Conservation (phyloP, 352 stramenopile genomes). For the Stephanocyclus meneghinianus region DNA sequence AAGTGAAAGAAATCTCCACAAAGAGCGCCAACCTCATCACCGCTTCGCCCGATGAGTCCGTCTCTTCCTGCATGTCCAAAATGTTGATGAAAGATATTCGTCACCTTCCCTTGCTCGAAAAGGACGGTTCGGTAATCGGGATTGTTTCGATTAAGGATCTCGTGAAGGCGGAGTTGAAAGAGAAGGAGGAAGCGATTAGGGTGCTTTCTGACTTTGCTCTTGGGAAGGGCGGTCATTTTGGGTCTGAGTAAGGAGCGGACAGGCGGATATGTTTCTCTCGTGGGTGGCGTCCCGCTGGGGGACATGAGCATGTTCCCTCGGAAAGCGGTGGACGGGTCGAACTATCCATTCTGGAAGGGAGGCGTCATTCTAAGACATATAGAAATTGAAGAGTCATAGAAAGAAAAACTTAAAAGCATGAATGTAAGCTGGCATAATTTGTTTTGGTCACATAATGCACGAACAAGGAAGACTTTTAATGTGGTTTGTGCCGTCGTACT, state of each 20-base stretch:
- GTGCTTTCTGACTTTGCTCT: slow-evolving; percentile 77
- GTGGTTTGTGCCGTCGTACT: too few species aligned
- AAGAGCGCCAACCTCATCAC: slow-evolving; percentile 89
- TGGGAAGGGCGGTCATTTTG: slow-evolving; percentile 75
- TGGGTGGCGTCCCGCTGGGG: too few species aligned
- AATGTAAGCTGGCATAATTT: too few species aligned
- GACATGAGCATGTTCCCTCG: too few species aligned
- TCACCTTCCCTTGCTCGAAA: slow-evolving; percentile 92
- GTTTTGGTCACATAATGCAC: too few species aligned
- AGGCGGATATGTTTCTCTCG: too few species aligned
- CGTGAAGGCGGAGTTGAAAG: slow-evolving; percentile 90
- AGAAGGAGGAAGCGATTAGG: slow-evolving; percentile 81
- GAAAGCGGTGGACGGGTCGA: too few species aligned
- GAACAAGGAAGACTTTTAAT: too few species aligned
- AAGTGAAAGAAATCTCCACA: slow-evolving; percentile 89
- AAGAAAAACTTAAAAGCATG: too few species aligned
- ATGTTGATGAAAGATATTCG: slow-evolving; percentile 94
- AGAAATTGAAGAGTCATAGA: too few species aligned
- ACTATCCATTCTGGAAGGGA: too few species aligned
- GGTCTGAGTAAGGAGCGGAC: slow-evolving; percentile 52
- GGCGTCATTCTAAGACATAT: too few species aligned
- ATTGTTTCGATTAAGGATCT: slow-evolving; percentile 88
- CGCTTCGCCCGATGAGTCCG: slow-evolving; percentile 86
- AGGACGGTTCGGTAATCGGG: slow-evolving; percentile 87
- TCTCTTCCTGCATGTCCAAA: slow-evolving; percentile 91